These are phyloP conservation scores for Pochonia chlamydosporia DNA, from an alignment of 2,329 filamentous ascomycete species.

Conservation along the genomic window DNA sequence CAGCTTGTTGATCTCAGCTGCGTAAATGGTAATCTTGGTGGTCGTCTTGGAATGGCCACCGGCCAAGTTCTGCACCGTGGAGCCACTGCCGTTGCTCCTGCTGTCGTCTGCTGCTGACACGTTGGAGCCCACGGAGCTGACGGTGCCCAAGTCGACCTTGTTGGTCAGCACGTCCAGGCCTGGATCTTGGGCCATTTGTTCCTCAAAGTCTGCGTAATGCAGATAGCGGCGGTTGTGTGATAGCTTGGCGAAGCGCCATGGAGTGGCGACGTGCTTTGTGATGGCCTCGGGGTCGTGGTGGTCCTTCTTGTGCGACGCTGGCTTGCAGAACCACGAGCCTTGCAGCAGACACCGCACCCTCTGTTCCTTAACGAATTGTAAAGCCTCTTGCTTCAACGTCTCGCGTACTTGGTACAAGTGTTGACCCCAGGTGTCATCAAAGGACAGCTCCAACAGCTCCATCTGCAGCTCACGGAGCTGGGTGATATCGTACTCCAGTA, in stretches of 20 bases:
- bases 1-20: constrained; percentile 29
- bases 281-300: constrained; percentile 18
- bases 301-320: constrained; percentile 33
- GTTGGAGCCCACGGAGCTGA: constrained; percentile 92
- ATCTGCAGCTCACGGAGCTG: constrained; percentile 83
- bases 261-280: constrained; percentile 40
- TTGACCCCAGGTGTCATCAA: constrained; percentile 90
- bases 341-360: constrained; percentile 82
- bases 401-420: constrained; percentile 88
- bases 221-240: constrained; percentile 88
- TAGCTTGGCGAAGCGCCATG: constrained; percentile 79
- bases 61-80: constrained; percentile 32
- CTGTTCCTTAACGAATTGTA: constrained; percentile 97
- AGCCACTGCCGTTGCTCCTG: constrained; percentile 36
- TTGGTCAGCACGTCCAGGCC: constrained; percentile 67
- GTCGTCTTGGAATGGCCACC: constrained; percentile 42
- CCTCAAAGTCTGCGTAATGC: constrained; percentile 81
- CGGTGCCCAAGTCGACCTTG: constrained; percentile 79
- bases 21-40: constrained; percentile 87
- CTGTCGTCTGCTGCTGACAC: constrained; percentile 61
- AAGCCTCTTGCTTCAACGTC: constrained; percentile 81
- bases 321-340: constrained; percentile 77
- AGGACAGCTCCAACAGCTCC: constrained; percentile 83
- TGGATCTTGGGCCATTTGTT: constrained; percentile 59
- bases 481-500: constrained; percentile 75